Evolutionary conservation across 768 basidiomycete species (phyloP).

Genomic region (Russula sp.): DNA sequence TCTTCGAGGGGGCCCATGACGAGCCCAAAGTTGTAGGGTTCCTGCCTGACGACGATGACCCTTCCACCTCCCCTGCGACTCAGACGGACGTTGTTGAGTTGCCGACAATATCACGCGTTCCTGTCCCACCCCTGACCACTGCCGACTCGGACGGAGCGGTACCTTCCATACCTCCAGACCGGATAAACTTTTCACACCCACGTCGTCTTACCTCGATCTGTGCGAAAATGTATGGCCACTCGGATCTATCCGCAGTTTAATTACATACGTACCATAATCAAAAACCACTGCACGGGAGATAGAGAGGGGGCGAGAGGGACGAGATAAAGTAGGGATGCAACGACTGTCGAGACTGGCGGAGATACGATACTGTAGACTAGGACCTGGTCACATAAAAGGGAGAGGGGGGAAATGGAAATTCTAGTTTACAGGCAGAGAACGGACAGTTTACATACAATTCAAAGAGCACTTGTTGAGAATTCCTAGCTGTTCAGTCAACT

Average conservation of each 20-base stretch:
- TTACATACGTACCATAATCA: background rate
- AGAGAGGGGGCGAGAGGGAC: no score
- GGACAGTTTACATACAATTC: no score
- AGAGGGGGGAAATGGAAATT: no score
- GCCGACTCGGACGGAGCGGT: background rate
- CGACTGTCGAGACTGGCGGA: no score
- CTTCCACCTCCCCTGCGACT: background rate
- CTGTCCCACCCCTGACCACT: background rate
- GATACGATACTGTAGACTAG: no score
- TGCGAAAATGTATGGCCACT: background rate
- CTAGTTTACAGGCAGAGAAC: no score
- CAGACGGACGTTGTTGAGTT: background rate
- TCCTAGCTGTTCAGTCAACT: no score
- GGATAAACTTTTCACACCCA: constrained; percentile 16
- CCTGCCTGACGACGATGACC: background rate
- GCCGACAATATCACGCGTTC: background rate
- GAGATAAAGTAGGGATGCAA: no score
- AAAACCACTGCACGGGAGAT: no score
- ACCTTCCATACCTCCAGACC: background rate
- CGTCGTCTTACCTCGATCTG: background rate
- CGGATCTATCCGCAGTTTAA: background rate
- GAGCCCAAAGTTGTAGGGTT: background rate
- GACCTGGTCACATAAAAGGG: no score
- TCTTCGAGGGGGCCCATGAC: background rate
- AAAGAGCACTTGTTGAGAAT: no score